Percentiles rank a stretch among this genome's conserved stretches.
phyloP scores from a whole-genome alignment of 2,329 filamentous ascomycete species.

The Botrytis deweyae region DNA sequence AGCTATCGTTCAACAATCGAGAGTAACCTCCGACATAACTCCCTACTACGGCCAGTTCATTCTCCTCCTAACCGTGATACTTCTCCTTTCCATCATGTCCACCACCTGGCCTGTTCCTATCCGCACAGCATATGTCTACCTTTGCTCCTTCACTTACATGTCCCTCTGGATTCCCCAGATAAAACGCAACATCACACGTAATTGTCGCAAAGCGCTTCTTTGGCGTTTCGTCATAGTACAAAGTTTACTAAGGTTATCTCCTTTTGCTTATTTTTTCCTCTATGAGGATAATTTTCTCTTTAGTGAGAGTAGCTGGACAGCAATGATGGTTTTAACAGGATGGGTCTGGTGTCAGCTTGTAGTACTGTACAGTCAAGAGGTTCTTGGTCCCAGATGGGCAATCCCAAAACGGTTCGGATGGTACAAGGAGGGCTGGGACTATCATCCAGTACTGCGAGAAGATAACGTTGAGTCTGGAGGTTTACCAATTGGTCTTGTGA shows the following conservation, averaged over 20 bases:
- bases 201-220: constrained; percentile 84
- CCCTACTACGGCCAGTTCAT: constrained; percentile 58
- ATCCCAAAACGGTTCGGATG: constrained; percentile 59
- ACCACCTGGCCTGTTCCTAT: constrained; percentile 58
- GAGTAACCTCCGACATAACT: constrained; percentile 46
- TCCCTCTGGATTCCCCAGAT: constrained; percentile 95
- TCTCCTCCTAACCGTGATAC: constrained; percentile 53
- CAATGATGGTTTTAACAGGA: constrained; percentile 62
- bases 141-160: constrained; percentile 71
- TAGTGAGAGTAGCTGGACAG: constrained; percentile 63
- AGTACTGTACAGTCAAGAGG: constrained; percentile 74
- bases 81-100: constrained; percentile 60
- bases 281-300: constrained; percentile 79
- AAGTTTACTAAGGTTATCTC: constrained; percentile 72
- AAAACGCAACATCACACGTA: constrained; percentile 82
- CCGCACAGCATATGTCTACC: constrained; percentile 59
- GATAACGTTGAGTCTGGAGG: constrained; percentile 78
- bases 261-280: constrained; percentile 83
- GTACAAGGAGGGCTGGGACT: constrained; percentile 82
- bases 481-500: constrained; percentile 72
- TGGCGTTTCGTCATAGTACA: constrained; percentile 91
- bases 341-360: constrained; percentile 91
- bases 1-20: constrained; percentile 35
- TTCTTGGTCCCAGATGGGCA: constrained; percentile 86
- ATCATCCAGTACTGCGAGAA: constrained; percentile 84